These are phyloP conservation scores for Coemansia sp. DNA, from an alignment of 192 early-diverging fungal genomes.

Conservation along the genomic window DNA sequence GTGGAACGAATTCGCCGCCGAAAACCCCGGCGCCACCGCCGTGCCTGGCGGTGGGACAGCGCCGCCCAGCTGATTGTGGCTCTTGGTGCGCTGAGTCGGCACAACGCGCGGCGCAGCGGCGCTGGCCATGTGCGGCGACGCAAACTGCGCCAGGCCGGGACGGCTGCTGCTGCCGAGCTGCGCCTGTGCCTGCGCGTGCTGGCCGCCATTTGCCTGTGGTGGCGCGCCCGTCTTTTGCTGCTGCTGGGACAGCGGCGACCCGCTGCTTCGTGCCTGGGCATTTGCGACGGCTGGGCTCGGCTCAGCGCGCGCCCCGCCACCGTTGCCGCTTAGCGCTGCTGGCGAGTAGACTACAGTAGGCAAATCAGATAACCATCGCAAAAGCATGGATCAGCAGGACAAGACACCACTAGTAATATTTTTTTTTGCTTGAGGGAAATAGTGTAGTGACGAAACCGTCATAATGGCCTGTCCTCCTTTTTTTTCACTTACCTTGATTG, in stretches of 20 bases:
- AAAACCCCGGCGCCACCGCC: neutral
- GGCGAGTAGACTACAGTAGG: constrained; percentile 2
- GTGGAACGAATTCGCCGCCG: constrained; percentile 6
- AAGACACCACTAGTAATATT: too few relatives aligned
- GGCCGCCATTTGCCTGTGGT: neutral
- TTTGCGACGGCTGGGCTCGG: neutral
- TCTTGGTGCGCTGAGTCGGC: constrained; percentile 29
- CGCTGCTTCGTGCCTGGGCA: neutral
- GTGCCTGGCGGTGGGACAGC: neutral
- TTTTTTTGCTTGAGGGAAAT: too few relatives aligned
- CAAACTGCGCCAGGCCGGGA: constrained; percentile 12
- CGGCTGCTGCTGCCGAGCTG: constrained; percentile 4
- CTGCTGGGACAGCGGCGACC: neutral
- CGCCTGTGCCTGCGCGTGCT: constrained; percentile 9
- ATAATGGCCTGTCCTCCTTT: neutral
- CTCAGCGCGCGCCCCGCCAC: neutral
- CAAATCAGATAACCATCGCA: neutral
- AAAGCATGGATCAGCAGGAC: neutral
- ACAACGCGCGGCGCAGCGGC: constrained; percentile 24
- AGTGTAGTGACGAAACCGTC: too few relatives aligned
- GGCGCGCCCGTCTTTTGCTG: neutral
- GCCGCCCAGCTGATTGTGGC: constrained; percentile 5
- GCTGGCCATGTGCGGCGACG: constrained; percentile 23
- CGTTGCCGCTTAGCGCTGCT: neutral
- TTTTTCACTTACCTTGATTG: neutral